Percentiles rank a stretch among this genome's conserved stretches.
phyloP scores from a whole-genome alignment of 2,329 filamentous ascomycete genomes.

The Aspergillus ibericus region DNA sequence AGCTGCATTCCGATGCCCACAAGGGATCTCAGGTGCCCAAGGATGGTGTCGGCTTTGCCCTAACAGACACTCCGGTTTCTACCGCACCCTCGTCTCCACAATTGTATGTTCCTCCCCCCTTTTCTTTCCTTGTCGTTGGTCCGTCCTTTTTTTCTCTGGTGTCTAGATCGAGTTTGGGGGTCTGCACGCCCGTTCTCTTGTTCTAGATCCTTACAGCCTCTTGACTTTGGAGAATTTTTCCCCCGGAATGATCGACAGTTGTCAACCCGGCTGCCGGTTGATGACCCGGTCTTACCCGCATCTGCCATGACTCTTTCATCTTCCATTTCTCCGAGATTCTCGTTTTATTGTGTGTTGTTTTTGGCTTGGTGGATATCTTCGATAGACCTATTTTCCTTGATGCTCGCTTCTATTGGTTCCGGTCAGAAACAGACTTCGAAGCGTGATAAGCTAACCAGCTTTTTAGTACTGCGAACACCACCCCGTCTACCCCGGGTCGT shows the following conservation, averaged over 20 bases:
- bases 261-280: constrained; percentile 1
- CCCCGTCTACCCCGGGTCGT: constrained; percentile 67
- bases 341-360: not conserved
- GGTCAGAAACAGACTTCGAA: not conserved
- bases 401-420: not conserved
- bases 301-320: constrained; percentile 3
- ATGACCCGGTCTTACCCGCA: not conserved
- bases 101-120: constrained; percentile 50
- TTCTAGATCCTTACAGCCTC: constrained; percentile 12
- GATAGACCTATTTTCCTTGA: not conserved
- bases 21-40: constrained; percentile 36
- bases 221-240: not conserved
- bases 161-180: constrained; percentile 3
- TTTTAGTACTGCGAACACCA: constrained; percentile 24
- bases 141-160: constrained; percentile 15
- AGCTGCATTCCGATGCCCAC: constrained; percentile 41
- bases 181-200: not conserved
- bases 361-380: not conserved
- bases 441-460: constrained; percentile 2
- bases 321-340: not conserved
- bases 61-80: constrained; percentile 64
- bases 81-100: constrained; percentile 63
- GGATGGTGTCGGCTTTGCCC: constrained; percentile 53
- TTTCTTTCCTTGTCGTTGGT: constrained; percentile 19
- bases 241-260: constrained; percentile 7